Evolutionary conservation across 2,329 filamentous ascomycete genomes (phyloP), one percentile per base, ranked within the genome.

Genomic region (Arthrobotrys sphaeroides): DNA sequence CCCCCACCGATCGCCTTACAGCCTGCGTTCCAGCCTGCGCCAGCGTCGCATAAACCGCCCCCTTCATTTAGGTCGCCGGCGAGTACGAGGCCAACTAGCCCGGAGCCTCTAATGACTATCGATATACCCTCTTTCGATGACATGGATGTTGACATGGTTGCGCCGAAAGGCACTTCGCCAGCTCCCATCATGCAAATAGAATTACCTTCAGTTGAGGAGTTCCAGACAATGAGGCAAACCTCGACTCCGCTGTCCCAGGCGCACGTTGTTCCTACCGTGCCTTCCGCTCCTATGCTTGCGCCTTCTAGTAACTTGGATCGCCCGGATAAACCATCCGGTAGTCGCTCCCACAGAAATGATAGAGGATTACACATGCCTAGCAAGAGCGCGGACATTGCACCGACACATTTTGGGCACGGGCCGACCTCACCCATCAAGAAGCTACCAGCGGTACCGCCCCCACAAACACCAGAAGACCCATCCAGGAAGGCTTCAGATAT

Each of bases 21-120:
- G 12, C 72, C 72, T 10, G 72, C 72, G 7, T 75, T 75, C 38
- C 72, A 75, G 45, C 72, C 72, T 12, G 38, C 47, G 4, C 64
- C 72, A 26, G 12, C 40, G 10, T 20, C 40, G n/a, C 16, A 69
- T 9, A 75, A 64, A 24, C 64, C 53, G 12, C 45, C 69, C 12
- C 43, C 69, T 36, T 69, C 64, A 2, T 75, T 64, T 28, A 69
- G 49, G 42, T 75, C 72, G 10, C 72, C 72, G n/a, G 64, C 72
- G n/a, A 75, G 72, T 51, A 75, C 72, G 24, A 64, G 72, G 16
- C 72, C 72, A 5, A 60, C 72, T 6, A 75, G 72, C 42, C 72
- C 72, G 5, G 72, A 75, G 47, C 72, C 72, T 47, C 5, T 75
- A n/a, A 75, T 75, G 72, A 75, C 72, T n/a, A 75, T 75, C 18